A percentile compares a stretch with the other conserved stretches of the same genome.
Conservation (phyloP, 2,329 filamentous ascomycete species). For the Sarocladium strictum region DNA sequence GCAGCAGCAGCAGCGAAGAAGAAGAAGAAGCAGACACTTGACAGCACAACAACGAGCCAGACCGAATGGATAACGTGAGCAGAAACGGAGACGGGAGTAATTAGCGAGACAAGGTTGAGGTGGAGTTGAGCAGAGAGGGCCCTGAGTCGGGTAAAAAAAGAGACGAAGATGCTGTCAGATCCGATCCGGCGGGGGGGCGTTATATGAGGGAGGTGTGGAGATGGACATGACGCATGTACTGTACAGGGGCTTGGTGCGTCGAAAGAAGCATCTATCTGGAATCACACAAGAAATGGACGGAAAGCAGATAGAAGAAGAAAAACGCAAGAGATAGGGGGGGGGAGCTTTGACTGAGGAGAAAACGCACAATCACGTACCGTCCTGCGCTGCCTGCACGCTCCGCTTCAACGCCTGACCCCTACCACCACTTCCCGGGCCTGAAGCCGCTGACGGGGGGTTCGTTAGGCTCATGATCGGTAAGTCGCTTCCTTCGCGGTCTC, state of each 20-base stretch:
- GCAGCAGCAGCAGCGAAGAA: neutral
- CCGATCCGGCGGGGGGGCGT: neutral
- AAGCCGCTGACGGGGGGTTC: constrained; percentile 45
- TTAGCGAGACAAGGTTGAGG: neutral
- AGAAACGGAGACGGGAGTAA: neutral
- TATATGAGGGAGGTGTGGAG: neutral
- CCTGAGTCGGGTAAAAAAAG: constrained; percentile 5
- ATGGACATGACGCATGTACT: constrained; percentile 6
- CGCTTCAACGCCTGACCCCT: constrained; percentile 44
- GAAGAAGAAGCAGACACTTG: neutral
- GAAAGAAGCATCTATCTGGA: neutral
- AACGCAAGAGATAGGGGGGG: too few species aligned
- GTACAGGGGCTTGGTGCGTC: neutral
- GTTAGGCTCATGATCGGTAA: constrained; percentile 41
- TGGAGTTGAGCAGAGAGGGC: neutral
- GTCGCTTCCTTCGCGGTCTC: neutral
- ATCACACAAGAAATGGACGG: neutral
- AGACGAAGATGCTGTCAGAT: constrained; percentile 5
- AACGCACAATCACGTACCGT: constrained; percentile 39
- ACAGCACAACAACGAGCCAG: neutral
- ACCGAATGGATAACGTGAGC: neutral
- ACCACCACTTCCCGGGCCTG: constrained; percentile 34
- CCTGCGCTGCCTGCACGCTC: constrained; percentile 54
- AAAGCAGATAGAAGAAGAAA: constrained; percentile 11
- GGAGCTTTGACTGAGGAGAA: too few species aligned